phyloP scores from a whole-genome alignment of 352 stramenopile species.

The Aphanomyces euteiches region DNA sequence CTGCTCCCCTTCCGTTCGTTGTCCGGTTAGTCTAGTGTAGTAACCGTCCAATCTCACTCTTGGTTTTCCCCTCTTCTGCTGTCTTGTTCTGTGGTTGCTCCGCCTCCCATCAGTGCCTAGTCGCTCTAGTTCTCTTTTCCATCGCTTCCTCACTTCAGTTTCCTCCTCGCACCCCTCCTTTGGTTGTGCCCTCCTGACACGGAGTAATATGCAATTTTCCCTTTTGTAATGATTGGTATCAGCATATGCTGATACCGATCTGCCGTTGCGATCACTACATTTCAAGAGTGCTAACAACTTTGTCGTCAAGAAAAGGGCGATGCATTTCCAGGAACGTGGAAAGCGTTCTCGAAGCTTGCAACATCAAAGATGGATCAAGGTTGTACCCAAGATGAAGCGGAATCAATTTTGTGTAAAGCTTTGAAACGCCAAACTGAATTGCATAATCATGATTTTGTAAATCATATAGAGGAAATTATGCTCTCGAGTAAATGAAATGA shows the following conservation, averaged over 20 bases:
- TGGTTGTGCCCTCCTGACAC: too few species aligned
- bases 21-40: background rate
- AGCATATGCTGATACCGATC: background rate
- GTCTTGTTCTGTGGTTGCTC: background rate
- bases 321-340: background rate
- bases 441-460: too few species aligned
- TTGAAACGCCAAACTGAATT: background rate
- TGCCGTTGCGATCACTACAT: background rate
- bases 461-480: too few species aligned
- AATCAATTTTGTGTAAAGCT: background rate
- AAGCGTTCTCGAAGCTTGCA: background rate
- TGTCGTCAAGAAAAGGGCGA: background rate
- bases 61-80: background rate
- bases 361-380: background rate
- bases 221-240: too few species aligned
- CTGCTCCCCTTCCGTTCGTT: background rate
- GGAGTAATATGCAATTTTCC: too few species aligned
- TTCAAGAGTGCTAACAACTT: background rate
- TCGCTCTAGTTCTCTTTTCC: too few species aligned
- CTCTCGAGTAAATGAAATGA: too few species aligned
- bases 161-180: too few species aligned
- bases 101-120: too few species aligned
- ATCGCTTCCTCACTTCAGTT: too few species aligned
- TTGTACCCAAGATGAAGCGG: background rate
- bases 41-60: background rate